These are phyloP conservation scores for Leccinum colubrinum DNA, from an alignment of 1,284 basidiomycete genomes.

Conservation along the genomic window DNA sequence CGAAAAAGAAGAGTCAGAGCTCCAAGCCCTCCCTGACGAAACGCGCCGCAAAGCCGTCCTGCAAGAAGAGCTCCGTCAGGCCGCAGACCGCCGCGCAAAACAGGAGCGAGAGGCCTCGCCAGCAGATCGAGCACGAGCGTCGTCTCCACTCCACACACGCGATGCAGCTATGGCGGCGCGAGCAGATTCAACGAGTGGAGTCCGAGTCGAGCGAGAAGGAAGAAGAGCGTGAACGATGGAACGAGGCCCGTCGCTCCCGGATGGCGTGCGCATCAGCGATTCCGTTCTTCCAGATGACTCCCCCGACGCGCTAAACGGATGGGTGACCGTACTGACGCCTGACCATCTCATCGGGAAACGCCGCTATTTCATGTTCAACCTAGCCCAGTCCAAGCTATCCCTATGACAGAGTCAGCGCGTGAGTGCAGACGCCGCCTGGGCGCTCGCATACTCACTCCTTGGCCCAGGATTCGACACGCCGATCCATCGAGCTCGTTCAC, in stretches of 20 bases:
- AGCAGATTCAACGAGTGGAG: constrained; percentile 45
- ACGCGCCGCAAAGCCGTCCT: constrained; percentile 41
- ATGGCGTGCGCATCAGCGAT: constrained; percentile 41
- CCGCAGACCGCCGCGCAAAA: constrained; percentile 44
- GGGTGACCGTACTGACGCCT: constrained; percentile 63
- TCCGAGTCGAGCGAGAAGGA: constrained; percentile 45
- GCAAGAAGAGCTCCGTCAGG: constrained; percentile 49
- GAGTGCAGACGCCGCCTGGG: constrained; percentile 5
- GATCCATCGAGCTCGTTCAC: constrained; percentile 47
- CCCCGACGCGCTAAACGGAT: constrained; percentile 49
- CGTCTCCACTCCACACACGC: constrained; percentile 52
- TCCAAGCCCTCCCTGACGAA: constrained; percentile 52
- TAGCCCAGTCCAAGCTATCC: constrained; percentile 40
- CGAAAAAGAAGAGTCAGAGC: constrained; percentile 23
- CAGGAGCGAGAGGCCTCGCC: constrained; percentile 48
- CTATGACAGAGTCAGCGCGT: constrained; percentile 61
- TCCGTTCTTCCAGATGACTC: constrained; percentile 41
- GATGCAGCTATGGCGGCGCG: constrained; percentile 54
- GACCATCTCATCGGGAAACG: constrained; percentile 63
- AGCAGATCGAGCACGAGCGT: constrained; percentile 47
- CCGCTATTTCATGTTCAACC: constrained; percentile 59
- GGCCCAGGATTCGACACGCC: constrained; percentile 43
- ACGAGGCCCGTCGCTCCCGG: constrained; percentile 45
- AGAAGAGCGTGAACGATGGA: constrained; percentile 41
- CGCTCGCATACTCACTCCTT: constrained; percentile 5